Base-by-base conservation (phyloP, 495 filamentous ascomycete genomes). In the Aspergillus campestris region DNA sequence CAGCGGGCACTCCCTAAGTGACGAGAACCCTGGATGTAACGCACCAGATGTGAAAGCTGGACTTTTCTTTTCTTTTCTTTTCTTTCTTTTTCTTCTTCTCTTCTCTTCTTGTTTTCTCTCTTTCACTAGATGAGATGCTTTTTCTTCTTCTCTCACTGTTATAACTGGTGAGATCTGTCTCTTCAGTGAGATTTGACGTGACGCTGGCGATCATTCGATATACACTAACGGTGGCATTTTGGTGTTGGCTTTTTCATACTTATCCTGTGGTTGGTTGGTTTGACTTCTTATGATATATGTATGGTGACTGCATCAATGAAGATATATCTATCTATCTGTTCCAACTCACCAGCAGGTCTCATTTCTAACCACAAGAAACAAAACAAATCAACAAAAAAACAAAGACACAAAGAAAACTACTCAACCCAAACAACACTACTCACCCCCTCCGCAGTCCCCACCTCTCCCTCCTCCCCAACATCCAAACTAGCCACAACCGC, bases 381-480 rank as follows among this genome's bases (percentile, higher is more conserved):
- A 4, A 24, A 24, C 18, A 24, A 2, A 24, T 24, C 18, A 24
- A 24, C 18, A 24, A 24, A 24, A 4, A 24, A 24, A 24, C 18
- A 24, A 24, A 24, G 18, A 4, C 2, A 24, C 4, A 24, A 24
- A 4, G 4, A 24, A 24, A 24, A 40, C 37, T 64, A 72, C 60
- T 86, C 79, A 43, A 72, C 71, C 71, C 81, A 86, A 46, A 83
- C 67, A 12, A 80, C 74, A 56, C 74, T 73, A 38, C 74, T 83
- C 42, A 83, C 44, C 0, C 69, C 67, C 11, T 59, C 51, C 3
- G 61, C 60, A 40, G 68, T 55, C 15, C 78, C 80, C 8, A 59
- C 55, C 32, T 49, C 49, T 0, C 60, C 64, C 24, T 55, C 47
- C 45, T 57, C 52, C 0, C 66, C 65, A 44, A 72, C 62, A 44